phyloP scores from a whole-genome alignment of 2,329 filamentous ascomycete genomes.

The Penicillium hesseltinei region DNA sequence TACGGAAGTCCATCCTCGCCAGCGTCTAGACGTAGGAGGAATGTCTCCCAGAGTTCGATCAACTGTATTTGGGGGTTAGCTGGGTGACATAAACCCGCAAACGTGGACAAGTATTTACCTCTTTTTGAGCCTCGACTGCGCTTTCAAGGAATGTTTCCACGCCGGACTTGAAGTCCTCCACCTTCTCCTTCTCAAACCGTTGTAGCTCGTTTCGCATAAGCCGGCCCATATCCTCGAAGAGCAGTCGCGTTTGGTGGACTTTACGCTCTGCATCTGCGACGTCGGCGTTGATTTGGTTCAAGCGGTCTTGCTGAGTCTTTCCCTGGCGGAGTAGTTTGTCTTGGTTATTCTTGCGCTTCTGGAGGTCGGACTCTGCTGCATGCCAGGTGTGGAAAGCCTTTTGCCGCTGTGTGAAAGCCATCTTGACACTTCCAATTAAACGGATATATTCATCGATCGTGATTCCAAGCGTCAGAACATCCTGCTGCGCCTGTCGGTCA shows the following conservation, averaged over 20 bases:
- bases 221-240: constrained; percentile 97
- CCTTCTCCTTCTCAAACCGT: constrained; percentile 93
- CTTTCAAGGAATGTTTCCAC: constrained; percentile 98
- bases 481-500: constrained; percentile 93
- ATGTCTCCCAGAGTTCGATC: constrained; percentile 96
- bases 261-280: constrained; percentile 93
- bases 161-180: constrained; percentile 97
- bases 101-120: constrained; percentile 59
- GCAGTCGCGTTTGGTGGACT: constrained; percentile 80
- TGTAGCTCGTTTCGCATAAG: constrained; percentile 90
- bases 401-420: constrained; percentile 85
- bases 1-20: constrained; percentile 72
- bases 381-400: constrained; percentile 97
- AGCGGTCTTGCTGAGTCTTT: constrained; percentile 89
- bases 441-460: constrained; percentile 98
- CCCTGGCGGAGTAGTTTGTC: constrained; percentile 95
- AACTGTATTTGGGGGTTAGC: constrained; percentile 55
- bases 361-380: constrained; percentile 79
- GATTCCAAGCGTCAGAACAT: constrained; percentile 92
- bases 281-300: constrained; percentile 89
- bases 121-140: constrained; percentile 96
- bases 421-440: constrained; percentile 91
- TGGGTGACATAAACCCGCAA: background rate
- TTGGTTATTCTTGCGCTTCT: constrained; percentile 83
- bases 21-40: constrained; percentile 90